Base-by-base conservation (phyloP, 129 eudicot genomes). In the Glebionis coronaria region DNA sequence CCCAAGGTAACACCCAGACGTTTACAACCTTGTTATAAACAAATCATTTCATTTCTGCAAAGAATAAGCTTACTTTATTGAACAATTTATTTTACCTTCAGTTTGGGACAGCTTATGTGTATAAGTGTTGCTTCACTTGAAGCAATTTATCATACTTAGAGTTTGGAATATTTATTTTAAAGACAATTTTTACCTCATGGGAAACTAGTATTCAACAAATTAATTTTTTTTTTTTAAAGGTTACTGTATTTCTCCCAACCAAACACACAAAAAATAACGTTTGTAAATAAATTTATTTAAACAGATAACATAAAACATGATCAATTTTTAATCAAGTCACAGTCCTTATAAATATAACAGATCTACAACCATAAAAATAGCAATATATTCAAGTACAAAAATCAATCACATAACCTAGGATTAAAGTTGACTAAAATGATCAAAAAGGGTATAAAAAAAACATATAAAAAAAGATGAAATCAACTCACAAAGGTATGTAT, bases 351-450 rank as follows among this genome's bases (percentile, higher is more conserved):
- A 0, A 9, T 42, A 14, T 13, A 35, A 35, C 56, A 38, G 79
- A 67, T 67, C 79, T 38, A 54, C 71, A 11, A 12, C 55, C 44
- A 53, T 53, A n/a, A 38, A 55, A 35, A n/a, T n/a, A n/a, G n/a
- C n/a, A 29, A 29, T 7, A 49, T 35, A 44, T 57, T 15, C 27
- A 44, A 57, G 12, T n/a, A 44, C 18, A 16, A 31, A n/a, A 74
- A 67, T 67, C 73, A 74, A 67, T 57, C 67, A 20, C 45, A 66
- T 31, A 74, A 9, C 79, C 67, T 45, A 57, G 6, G 60, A 56
- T 65, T 42, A 73, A 46, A 47, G 20, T 28, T 29, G n/a, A 31
- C 12, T 13, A 65, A 74, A 65, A 56, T 57, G 44, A 28, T 35
- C 63, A 75, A 51, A 74, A 67, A 57, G 73, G 68, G 68, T 66